Base-by-base conservation (phyloP, 768 basidiomycete genomes). In the Rhodotorula paludigena region DNA sequence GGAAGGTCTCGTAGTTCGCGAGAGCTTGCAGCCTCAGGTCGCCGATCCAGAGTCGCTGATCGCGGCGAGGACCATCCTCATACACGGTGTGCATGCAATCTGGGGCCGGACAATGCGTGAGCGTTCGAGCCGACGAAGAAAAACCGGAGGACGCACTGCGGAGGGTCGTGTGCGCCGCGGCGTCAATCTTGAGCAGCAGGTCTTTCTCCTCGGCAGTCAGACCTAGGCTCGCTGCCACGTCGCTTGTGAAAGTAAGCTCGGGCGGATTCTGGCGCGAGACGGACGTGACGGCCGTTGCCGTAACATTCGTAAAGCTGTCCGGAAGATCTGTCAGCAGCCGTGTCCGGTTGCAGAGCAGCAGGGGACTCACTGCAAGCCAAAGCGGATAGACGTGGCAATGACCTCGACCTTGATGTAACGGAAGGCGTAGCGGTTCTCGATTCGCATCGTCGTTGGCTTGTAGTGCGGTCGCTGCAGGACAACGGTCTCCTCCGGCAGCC, bases 61-160 rank as follows among this genome's bases (percentile, higher is more conserved):
- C 75, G 35, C 75, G 60, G 16, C 75, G 51, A 10, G 75, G 75
- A 0, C 75, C 75, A 45, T 76, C 75, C 64, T 76, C 75, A 58
- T 72, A 76, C 2, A 73, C 72, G 21, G 72, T 69, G 57, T 74
- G 75, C 73, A 74, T 74, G 57, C 73, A 76, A 32, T 67, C 68
- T 1, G 73, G 66, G 16, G 74, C 60, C 8, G 71, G 60, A 30
- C 63, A 36, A 8, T n/a, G 9, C 41, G 73, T 71, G 5, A 66
- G 33, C 63, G 59, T n/a, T 73, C 54, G 23, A 56, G 45, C 9
- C 25, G 45, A 47, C 23, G 45, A 23, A 47, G n/a, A 2, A 18
- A 10, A 18, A 41, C 9, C 9, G 18, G 39, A 15, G 45, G 9
- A 47, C 45, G 45, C n/a, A 47, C 45, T 28, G 47, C 47, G 47